A percentile compares a stretch with the other conserved stretches of the same genome.
These are phyloP conservation scores for Leucosporidium scottii DNA, from an alignment of 768 basidiomycete genomes.

Conservation along the genomic window DNA sequence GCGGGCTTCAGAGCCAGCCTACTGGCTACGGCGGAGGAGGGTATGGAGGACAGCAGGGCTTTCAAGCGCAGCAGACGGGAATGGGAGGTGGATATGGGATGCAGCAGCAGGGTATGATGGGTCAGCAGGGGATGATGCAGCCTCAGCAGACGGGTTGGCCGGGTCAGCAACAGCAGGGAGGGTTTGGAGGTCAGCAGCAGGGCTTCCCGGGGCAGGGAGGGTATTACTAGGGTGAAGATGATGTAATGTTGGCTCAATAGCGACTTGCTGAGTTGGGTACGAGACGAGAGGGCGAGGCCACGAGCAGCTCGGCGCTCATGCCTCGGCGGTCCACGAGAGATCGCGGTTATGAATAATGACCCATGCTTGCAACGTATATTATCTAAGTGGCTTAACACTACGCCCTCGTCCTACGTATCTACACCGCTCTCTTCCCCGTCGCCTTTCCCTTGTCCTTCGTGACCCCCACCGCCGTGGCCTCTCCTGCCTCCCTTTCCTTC, in stretches of 20 bases:
- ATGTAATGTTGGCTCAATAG: background rate
- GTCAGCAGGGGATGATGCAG: background rate
- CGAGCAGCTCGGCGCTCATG: background rate
- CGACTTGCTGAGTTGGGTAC: background rate
- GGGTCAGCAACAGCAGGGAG: background rate
- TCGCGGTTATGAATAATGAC: background rate
- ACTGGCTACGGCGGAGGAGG: background rate
- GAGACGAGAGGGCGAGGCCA: background rate
- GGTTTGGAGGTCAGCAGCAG: background rate
- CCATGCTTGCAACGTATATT: background rate
- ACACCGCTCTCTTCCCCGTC: background rate
- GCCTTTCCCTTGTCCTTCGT: background rate
- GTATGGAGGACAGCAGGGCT: background rate
- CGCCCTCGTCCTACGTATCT: background rate
- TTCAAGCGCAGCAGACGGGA: too few species aligned
- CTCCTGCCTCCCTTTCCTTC: too few species aligned
- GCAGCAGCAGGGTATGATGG: slow-evolving; percentile 9
- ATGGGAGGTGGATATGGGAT: background rate
- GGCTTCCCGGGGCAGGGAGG: background rate
- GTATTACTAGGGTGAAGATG: background rate
- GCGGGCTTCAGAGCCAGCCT: too few species aligned
- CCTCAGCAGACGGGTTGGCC: background rate
- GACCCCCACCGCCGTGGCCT: too few species aligned
- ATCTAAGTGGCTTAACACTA: background rate
- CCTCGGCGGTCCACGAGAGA: background rate